Evolutionary conservation across 805 yeast genomes (phyloP), one percentile per base, ranked within the genome.

Genomic region (Candida oleophila): DNA sequence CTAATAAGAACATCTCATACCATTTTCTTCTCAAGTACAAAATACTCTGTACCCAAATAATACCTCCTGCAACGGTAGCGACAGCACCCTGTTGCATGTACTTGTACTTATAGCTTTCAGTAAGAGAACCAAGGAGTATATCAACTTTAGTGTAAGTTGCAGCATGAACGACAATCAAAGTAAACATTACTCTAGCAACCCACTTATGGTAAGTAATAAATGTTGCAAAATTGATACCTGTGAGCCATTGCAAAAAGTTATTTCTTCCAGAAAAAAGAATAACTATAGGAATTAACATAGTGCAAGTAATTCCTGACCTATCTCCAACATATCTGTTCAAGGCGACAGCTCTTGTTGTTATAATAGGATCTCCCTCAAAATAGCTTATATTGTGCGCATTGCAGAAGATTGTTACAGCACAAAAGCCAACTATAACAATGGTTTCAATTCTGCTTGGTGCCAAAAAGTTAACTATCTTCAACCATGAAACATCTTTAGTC

Each of bases 251-350:
- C 48, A 83, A 60, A 41, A 83, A 59, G 56, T 83, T 83, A 61
- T 83, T 83, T 54, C 88, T 65, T 37, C 86, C 80, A 2, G 86
- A 82, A 57, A 83, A 81, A 43, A 82, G 61, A 30, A 80, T 66
- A 39, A 81, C 51, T 38, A 81, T 59, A 2, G 89, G 88, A 62
- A 64, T 74, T 61, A 55, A 52, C n/a, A 74, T 69, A 2, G 73
- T 60, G 5, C 56, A 64, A 39, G 80, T 57, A 22, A 82, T 71
- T 2, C 82, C 86, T 1, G 82, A 54, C 54, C 88, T 68, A 53
- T 80, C 80, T 33, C 77, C 81, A 42, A 63, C 50, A 43, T 70
- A 74, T 33, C 69, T 54, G 34, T 55, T 41, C 19, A 62, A 46
- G 0, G 69, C 69, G 3, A 7, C 51, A 44, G 55, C 45, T 34